Conservation (phyloP, 78 protist species). For the Dictyostelium brefeldianum region DNA sequence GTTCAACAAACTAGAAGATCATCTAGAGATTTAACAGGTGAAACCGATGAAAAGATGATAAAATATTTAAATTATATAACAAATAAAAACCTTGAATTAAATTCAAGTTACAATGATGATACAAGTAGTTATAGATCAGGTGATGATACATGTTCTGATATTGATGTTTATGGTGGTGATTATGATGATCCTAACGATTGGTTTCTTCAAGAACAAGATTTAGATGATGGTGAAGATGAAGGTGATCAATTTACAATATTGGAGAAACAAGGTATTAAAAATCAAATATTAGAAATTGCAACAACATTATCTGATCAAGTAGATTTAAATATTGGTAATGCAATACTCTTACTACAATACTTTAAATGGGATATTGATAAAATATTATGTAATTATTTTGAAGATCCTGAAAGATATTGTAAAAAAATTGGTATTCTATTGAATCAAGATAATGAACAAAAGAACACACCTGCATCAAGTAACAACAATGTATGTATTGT, state of each 20-base stretch:
- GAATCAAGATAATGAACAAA: background rate
- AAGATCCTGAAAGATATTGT: constrained; percentile 74
- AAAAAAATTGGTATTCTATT: constrained; percentile 29
- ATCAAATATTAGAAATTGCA: constrained; percentile 48
- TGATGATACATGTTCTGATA: constrained; percentile 24
- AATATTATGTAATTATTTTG: constrained; percentile 53
- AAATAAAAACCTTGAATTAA: background rate
- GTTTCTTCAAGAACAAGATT: constrained; percentile 55
- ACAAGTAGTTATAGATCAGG: background rate
- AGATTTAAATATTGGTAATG: constrained; percentile 37
- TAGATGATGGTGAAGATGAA: constrained; percentile 28
- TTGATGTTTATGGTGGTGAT: constrained; percentile 34
- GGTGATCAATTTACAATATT: constrained; percentile 53
- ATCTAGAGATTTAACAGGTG: constrained; percentile 58
- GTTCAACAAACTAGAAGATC: constrained; percentile 26
- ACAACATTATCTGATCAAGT: constrained; percentile 49
- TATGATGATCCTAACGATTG: constrained; percentile 82
- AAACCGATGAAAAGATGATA: constrained; percentile 33
- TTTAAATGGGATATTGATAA: constrained; percentile 76
- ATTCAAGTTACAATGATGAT: constrained; percentile 15
- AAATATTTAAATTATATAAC: constrained; percentile 19
- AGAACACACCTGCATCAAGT: background rate
- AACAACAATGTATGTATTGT: constrained; percentile 11
- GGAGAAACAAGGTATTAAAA: constrained; percentile 43
- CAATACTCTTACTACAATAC: constrained; percentile 34